A percentile compares a stretch with the other conserved stretches of the same genome.
phyloP scores from a whole-genome alignment of 768 basidiomycete genomes.

The Mycena polygramma region DNA sequence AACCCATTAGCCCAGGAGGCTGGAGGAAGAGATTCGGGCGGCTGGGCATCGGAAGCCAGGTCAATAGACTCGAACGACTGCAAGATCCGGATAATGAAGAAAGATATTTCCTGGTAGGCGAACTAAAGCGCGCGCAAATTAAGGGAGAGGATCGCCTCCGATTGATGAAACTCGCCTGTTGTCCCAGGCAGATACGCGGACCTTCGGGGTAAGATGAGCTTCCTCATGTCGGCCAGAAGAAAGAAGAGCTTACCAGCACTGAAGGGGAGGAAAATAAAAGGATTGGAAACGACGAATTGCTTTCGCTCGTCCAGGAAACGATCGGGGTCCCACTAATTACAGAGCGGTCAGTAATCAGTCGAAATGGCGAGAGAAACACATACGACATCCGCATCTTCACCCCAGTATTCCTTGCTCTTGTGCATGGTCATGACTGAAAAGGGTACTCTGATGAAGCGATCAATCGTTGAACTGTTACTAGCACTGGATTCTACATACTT shows the following conservation, averaged over 20 bases:
- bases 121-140: background rate
- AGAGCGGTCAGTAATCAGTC: background rate
- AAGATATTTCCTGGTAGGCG: constrained; percentile 3
- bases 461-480: background rate
- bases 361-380: background rate
- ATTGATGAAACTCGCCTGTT: constrained; percentile 4
- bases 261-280: constrained; percentile 17
- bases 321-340: constrained; percentile 15
- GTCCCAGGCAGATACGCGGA: constrained; percentile 6
- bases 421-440: constrained; percentile 6
- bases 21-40: constrained; percentile 9
- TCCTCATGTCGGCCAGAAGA: background rate
- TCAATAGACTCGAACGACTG: constrained; percentile 13
- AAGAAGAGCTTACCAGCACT: constrained; percentile 6
- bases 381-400: constrained; percentile 8
- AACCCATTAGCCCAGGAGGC: constrained; percentile 5
- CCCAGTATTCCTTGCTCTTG: constrained; percentile 10
- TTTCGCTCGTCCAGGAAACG: constrained; percentile 7
- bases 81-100: constrained; percentile 10
- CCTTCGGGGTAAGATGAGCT: background rate
- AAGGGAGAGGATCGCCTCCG: too few relatives aligned
- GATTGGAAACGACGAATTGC: background rate
- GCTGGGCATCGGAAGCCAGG: constrained; percentile 4
- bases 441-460: background rate
- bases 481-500: background rate